phyloP scores from a whole-genome alignment of 176 grass and related monocot species.

The Oropetium thomaeum region DNA sequence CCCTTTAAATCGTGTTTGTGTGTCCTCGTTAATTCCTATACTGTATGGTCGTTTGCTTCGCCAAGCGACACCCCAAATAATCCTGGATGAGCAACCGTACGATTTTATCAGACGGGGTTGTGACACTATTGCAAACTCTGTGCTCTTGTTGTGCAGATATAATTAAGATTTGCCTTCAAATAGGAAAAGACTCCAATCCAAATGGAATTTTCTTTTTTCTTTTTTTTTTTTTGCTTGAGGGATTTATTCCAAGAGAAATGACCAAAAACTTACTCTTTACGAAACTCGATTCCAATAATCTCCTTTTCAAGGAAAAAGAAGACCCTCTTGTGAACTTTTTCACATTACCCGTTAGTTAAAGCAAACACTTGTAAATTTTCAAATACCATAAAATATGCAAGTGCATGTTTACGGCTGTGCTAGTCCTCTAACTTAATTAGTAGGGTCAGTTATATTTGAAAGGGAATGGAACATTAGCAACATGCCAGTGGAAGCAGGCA shows the following conservation, averaged over 20 bases:
- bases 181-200: not conserved
- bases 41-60: too few relatives aligned
- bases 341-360: not conserved
- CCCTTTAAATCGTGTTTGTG: too few relatives aligned
- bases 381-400: not conserved
- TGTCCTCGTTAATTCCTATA: too few relatives aligned
- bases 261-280: not conserved
- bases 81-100: too few relatives aligned
- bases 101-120: too few relatives aligned
- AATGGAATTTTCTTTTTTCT: too few relatives aligned
- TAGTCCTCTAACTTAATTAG: not conserved
- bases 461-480: not conserved
- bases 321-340: not conserved
- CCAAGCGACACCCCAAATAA: too few relatives aligned
- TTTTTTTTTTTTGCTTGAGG: too few relatives aligned
- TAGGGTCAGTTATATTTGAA: not conserved
- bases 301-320: not conserved
- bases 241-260: not conserved
- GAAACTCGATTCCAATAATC: not conserved
- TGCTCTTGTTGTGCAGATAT: not conserved
- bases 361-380: not conserved
- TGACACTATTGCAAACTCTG: not conserved
- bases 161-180: not conserved
- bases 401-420: not conserved
- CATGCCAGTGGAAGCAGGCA: not conserved